phyloP scores from a whole-genome alignment of 164 flowering plant species.

The Aristolochia californica region DNA sequence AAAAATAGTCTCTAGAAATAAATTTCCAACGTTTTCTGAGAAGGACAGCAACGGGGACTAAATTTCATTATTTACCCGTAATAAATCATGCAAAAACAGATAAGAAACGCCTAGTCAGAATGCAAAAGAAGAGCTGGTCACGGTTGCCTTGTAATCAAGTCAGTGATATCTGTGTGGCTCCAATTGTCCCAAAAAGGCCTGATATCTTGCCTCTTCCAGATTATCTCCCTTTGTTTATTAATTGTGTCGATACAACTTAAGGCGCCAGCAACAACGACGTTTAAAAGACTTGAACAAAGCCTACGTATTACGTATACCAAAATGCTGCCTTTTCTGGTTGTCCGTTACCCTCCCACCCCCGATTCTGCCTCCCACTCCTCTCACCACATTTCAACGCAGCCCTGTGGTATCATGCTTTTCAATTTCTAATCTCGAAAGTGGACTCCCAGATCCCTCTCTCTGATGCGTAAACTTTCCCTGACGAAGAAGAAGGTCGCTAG shows the following conservation, averaged over 20 bases:
- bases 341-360: background rate
- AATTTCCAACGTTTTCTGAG: too few relatives aligned
- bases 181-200: too few relatives aligned
- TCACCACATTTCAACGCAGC: background rate
- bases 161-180: too few relatives aligned
- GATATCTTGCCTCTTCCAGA: too few relatives aligned
- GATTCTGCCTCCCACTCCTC: background rate
- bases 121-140: too few relatives aligned
- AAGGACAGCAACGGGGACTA: too few relatives aligned
- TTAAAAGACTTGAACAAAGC: background rate
- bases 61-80: too few relatives aligned
- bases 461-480: background rate
- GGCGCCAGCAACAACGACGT: constrained; percentile 4
- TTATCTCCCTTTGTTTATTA: background rate
- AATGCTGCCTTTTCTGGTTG: background rate
- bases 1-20: too few relatives aligned
- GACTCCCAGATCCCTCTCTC: background rate
- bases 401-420: background rate
- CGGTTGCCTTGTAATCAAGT: too few relatives aligned
- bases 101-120: too few relatives aligned
- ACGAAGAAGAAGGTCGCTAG: constrained; percentile 7
- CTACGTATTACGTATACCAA: background rate
- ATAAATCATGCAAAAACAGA: too few relatives aligned
- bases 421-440: background rate
- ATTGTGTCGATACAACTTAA: constrained; percentile 1